Evolutionary conservation across 1,139 yeast genomes (phyloP), one percentile per base, ranked within the genome.

Genomic region (Zygoascus hellenicus): DNA sequence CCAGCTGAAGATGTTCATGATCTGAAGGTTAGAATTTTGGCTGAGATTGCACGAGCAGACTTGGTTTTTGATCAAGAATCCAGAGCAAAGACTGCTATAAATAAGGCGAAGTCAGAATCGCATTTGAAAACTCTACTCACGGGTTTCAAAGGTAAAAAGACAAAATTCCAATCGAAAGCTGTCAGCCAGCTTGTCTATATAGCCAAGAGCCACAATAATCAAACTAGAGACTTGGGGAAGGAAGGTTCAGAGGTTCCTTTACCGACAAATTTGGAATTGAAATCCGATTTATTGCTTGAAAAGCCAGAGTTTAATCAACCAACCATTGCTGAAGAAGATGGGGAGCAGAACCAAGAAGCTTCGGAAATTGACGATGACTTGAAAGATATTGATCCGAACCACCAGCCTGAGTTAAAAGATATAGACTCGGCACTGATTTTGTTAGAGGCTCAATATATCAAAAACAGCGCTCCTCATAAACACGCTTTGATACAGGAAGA

Each of bases 81-180:
- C 78, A 35, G 90, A 77, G 62, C 71, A 74, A 46, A 74, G 78
- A 41, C 79, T 77, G 9, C 72, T 74, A 29, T 74, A 77, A 58
- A 67, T 65, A 10, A 74, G 70, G 64, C 94, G 77, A 28, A 76
- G 73, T 48, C 71, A 14, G 43, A 51, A 10, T 80, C 95, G 0
- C 77, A 79, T 1, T 72, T 94, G 43, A 69, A 75, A 38, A 76
- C 83, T 52, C 76, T 83, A 0, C 67, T 90, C 43, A 83, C 97
- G 1, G 98, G 98, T 54, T 87, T 92, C 43, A 80, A 81, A 56
- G 97, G 96, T 5, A 85, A 83, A 61, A 75, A 94, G 62, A 90
- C 98, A 2, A 87, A 86, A 63, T 86, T 71, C 61, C 99, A 92
- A 66, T 75, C 74, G 41, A 75, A 72, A 42, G 79, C 81, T 22